Conservation (phyloP, 2,329 filamentous ascomycete species). For the Penicillium digitatum region DNA sequence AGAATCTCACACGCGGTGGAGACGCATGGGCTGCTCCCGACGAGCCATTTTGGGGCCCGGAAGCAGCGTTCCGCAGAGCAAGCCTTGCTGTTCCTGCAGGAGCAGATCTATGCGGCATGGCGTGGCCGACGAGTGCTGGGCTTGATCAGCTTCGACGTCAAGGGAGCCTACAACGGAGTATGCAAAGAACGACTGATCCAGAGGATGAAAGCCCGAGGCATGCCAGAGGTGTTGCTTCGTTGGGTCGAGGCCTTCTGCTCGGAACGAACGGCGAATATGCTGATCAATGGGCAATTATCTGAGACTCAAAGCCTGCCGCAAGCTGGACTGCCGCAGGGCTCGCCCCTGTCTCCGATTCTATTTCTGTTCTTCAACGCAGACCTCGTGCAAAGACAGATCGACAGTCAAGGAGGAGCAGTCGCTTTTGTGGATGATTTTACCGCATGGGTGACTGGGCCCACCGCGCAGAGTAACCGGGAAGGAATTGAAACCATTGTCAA, state of each 20-base stretch:
- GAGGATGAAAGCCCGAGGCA: conserved; percentile 30
- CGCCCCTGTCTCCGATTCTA: conserved; percentile 11
- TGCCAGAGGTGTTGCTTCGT: conserved; percentile 20
- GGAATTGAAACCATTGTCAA: conserved; percentile 11
- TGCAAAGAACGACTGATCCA: conserved; percentile 34
- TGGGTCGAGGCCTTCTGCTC: conserved; percentile 31
- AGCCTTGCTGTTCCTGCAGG: conserved; percentile 30
- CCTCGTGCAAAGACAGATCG: neutral
- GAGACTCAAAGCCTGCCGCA: conserved; percentile 13
- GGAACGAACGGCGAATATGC: conserved; percentile 21
- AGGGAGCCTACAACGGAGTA: conserved; percentile 20
- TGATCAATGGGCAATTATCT: conserved; percentile 17
- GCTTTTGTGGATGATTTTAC: conserved; percentile 13
- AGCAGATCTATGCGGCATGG: conserved; percentile 29
- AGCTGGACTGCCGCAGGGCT: conserved; percentile 23
- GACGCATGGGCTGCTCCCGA: conserved; percentile 29
- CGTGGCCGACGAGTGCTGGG: conserved; percentile 7
- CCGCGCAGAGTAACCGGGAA: conserved; percentile 1
- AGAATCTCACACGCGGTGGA: conserved; percentile 31
- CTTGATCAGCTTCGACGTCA: conserved; percentile 11
- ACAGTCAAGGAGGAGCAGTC: neutral
- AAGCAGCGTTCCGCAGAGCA: conserved; percentile 36
- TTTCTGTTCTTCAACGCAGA: conserved; percentile 1
- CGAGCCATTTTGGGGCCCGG: conserved; percentile 37
- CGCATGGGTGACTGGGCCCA: neutral